Conservation (phyloP, 1,284 basidiomycete genomes). For the Ganoderma leucocontextum region DNA sequence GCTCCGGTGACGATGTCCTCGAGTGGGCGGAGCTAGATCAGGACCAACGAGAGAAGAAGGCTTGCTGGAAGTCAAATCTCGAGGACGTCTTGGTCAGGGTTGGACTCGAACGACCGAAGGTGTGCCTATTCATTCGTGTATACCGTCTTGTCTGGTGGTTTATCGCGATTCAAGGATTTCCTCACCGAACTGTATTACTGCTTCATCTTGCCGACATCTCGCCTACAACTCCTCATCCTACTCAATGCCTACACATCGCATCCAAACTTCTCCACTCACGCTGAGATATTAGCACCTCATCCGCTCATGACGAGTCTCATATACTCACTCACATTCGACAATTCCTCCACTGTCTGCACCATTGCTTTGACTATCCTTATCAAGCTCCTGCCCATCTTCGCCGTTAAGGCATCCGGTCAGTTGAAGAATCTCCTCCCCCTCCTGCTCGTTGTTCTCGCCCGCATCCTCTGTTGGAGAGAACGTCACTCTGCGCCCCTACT, state of each 20-base stretch:
- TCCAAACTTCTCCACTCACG: slow-evolving; percentile 53
- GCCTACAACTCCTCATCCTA: slow-evolving; percentile 74
- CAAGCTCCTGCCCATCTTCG: slow-evolving; percentile 78
- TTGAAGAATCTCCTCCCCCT: slow-evolving; percentile 67
- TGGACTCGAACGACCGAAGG: slow-evolving; percentile 67
- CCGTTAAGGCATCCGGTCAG: slow-evolving; percentile 62
- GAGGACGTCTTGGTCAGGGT: slow-evolving; percentile 75
- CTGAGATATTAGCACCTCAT: slow-evolving; percentile 63
- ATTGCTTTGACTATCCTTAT: slow-evolving; percentile 68
- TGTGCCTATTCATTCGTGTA: slow-evolving; percentile 45
- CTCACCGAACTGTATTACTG: slow-evolving; percentile 68
- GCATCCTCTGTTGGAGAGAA: slow-evolving; percentile 76
- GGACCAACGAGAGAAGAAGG: slow-evolving; percentile 63
- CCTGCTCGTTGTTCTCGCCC: slow-evolving; percentile 70
- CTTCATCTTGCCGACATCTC: slow-evolving; percentile 63
- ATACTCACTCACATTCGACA: slow-evolving; percentile 72
- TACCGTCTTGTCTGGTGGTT: slow-evolving; percentile 18
- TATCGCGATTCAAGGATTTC: slow-evolving; percentile 56
- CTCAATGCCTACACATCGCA: slow-evolving; percentile 69
- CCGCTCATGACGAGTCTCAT: slow-evolving; percentile 68
- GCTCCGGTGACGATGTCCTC: slow-evolving; percentile 72
- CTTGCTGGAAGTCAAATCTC: slow-evolving; percentile 78
- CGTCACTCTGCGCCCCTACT: slow-evolving; percentile 45
- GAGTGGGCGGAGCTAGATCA: slow-evolving; percentile 75
- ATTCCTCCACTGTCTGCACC: slow-evolving; percentile 73